Evolutionary conservation across 257 asterid species (phyloP).

Genomic region (Solanum chmielewskii): DNA sequence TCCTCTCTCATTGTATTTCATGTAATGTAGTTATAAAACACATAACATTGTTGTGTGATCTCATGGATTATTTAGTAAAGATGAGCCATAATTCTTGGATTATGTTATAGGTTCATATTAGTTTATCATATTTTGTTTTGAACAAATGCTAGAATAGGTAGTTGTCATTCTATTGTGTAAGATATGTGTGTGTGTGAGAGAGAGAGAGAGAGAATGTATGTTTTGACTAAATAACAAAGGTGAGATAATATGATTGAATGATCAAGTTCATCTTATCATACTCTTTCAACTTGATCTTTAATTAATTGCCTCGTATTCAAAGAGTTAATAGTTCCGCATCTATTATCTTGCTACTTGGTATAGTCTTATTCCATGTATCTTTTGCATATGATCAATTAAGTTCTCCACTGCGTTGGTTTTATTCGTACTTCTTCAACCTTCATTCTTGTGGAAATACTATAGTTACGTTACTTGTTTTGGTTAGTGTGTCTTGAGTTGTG

Average conservation of each 20-base stretch:
- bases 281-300: neutral
- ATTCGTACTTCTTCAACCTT: neutral
- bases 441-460: neutral
- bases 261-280: neutral
- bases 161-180: neutral
- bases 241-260: neutral
- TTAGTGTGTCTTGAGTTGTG: neutral
- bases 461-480: neutral
- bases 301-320: neutral
- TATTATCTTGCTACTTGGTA: neutral
- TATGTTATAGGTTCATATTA: neutral
- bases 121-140: neutral
- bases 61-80: neutral
- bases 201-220: neutral
- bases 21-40: neutral
- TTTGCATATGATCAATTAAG: neutral
- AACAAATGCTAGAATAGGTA: neutral
- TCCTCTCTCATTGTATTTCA: neutral
- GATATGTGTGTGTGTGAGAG: neutral
- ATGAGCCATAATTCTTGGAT: neutral
- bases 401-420: neutral
- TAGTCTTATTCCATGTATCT: neutral
- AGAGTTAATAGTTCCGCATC: neutral
- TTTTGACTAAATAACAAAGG: neutral
- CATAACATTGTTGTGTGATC: neutral